A percentile compares a stretch with the other conserved stretches of the same genome.
phyloP scores from a whole-genome alignment of 139 green algal genomes.

The Bryopsis sp. region DNA sequence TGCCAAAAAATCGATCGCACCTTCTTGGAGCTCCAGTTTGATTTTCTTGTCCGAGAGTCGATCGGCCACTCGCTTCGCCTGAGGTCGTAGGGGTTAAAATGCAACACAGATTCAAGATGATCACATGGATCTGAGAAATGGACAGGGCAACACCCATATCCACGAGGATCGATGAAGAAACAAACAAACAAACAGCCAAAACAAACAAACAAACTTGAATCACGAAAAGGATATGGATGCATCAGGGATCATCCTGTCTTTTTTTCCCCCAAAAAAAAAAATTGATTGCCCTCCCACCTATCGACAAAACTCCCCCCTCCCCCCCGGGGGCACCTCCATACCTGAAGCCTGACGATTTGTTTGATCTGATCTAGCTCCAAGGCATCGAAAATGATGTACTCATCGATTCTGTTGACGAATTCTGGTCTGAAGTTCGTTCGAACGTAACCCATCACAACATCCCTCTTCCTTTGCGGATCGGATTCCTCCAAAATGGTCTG shows the following conservation, averaged over 20 bases:
- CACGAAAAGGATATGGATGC: no score
- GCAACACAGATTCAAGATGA: no score
- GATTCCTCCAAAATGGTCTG: slow-evolving; percentile 47
- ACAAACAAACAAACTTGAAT: no score
- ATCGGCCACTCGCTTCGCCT: slow-evolving; percentile 50
- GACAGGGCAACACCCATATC: no score
- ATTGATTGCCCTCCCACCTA: no score
- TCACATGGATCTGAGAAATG: no score
- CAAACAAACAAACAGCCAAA: no score
- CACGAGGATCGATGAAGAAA: no score
- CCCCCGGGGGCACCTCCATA: background rate
- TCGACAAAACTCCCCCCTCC: no score
- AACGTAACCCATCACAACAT: slow-evolving; percentile 51
- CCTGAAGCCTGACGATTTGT: slow-evolving; percentile 58
- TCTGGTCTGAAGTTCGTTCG: slow-evolving; percentile 86
- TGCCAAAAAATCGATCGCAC: slow-evolving; percentile 69
- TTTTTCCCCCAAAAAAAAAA: no score
- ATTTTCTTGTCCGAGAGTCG: slow-evolving; percentile 86
- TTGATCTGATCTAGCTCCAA: slow-evolving; percentile 68
- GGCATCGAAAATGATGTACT: slow-evolving; percentile 93
- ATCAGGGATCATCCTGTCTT: no score
- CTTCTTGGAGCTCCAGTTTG: slow-evolving; percentile 50
- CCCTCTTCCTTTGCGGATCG: background rate
- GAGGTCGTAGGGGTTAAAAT: no score
- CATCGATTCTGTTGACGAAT: slow-evolving; percentile 96